These are phyloP conservation scores for Colletotrichum euphorbiae DNA, from an alignment of 2,329 filamentous ascomycete species.

Conservation along the genomic window DNA sequence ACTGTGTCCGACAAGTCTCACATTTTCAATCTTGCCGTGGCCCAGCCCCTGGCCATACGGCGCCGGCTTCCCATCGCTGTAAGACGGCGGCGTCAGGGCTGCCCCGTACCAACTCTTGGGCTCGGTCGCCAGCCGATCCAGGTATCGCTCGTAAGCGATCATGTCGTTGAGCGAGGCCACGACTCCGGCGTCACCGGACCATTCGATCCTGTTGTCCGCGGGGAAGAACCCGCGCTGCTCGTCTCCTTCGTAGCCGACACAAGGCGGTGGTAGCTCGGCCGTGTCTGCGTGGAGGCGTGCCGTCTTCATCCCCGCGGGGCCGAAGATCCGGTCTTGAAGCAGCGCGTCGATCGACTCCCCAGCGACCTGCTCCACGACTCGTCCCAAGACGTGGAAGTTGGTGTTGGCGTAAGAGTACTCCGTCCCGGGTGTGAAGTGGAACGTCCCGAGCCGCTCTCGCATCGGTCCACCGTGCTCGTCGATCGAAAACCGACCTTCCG, in stretches of 20 bases:
- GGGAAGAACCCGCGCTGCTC: slow-evolving; percentile 51
- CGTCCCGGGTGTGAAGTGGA: slow-evolving; percentile 57
- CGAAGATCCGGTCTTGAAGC: slow-evolving; percentile 52
- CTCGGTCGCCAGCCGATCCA: slow-evolving; percentile 49
- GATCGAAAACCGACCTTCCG: slow-evolving; percentile 54
- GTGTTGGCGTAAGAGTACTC: slow-evolving; percentile 57
- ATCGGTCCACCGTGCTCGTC: slow-evolving; percentile 45
- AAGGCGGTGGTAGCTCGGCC: slow-evolving; percentile 52
- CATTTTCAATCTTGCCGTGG: slow-evolving; percentile 44
- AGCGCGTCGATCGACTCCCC: slow-evolving; percentile 50
- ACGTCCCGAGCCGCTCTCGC: slow-evolving; percentile 48
- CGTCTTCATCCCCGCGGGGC: slow-evolving; percentile 55
- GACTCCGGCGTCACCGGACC: slow-evolving; percentile 59
- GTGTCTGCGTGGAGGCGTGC: slow-evolving; percentile 53
- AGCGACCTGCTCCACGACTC: slow-evolving; percentile 52
- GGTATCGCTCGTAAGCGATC: slow-evolving; percentile 57
- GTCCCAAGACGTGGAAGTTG: slow-evolving; percentile 55
- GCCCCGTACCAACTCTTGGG: slow-evolving; percentile 49
- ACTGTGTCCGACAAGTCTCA: slow-evolving; percentile 51
- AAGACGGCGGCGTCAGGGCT: slow-evolving; percentile 26
- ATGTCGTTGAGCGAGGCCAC: slow-evolving; percentile 58
- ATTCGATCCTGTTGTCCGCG: slow-evolving; percentile 56
- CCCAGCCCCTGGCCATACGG: slow-evolving; percentile 53
- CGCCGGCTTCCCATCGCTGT: slow-evolving; percentile 50
- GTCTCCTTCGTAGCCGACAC: slow-evolving; percentile 57